Conservation (phyloP, 1,139 yeast species). For the Diutina scorzettiae region DNA sequence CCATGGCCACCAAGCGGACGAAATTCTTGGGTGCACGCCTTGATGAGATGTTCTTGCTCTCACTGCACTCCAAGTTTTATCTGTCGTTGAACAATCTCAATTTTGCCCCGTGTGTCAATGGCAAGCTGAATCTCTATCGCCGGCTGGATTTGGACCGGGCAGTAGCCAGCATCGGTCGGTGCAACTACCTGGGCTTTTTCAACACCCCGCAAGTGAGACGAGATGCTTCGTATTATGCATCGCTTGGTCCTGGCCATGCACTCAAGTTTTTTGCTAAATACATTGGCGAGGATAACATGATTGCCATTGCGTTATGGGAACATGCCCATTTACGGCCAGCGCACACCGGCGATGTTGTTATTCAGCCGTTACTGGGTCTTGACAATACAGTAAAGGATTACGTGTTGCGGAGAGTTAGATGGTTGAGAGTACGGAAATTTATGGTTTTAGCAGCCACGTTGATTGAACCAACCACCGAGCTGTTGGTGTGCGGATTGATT, state of each 20-base stretch:
- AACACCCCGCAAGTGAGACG: conserved; percentile 18
- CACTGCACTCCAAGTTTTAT: conserved; percentile 80
- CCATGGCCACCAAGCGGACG: conserved; percentile 3
- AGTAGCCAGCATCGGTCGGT: conserved; percentile 28
- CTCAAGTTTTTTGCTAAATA: conserved; percentile 64
- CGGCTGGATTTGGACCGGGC: conserved; percentile 58
- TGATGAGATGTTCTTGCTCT: conserved; percentile 77
- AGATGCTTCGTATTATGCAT: conserved; percentile 20
- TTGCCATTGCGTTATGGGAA: conserved; percentile 78
- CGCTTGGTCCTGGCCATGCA: conserved; percentile 36
- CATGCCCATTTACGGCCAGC: conserved; percentile 59
- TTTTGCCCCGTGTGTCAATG: conserved; percentile 88
- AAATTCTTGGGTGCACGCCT: conserved; percentile 16
- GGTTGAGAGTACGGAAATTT: conserved; percentile 83
- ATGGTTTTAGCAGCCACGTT: conserved; percentile 83
- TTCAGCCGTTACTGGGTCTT: conserved; percentile 56
- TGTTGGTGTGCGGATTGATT: conserved; percentile 51
- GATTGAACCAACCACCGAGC: conserved; percentile 80
- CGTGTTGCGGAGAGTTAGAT: conserved; percentile 57
- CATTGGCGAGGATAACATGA: conserved; percentile 91
- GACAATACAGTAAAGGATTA: conserved; percentile 34
- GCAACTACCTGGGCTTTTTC: conserved; percentile 19
- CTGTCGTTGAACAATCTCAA: conserved; percentile 62
- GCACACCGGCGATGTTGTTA: conserved; percentile 64
- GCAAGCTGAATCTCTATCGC: conserved; percentile 77